These are phyloP conservation scores for Pelomyxa schiedti DNA, from an alignment of 78 protist species.

Conservation along the genomic window DNA sequence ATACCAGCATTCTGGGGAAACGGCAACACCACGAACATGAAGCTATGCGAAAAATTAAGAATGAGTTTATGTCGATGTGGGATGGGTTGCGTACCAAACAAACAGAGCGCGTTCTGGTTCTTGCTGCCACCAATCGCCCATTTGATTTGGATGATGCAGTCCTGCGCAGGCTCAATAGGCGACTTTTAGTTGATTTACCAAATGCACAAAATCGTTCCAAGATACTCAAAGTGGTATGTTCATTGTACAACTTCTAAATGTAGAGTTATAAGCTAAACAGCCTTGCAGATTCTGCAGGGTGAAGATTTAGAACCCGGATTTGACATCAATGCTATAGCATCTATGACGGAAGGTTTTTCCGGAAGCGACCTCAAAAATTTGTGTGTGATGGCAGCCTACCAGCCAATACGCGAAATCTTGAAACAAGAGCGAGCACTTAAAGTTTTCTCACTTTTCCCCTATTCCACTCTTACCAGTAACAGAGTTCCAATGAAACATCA, in stretches of 20 bases:
- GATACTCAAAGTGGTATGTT: slow-evolving; percentile 21
- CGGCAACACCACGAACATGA: slow-evolving; percentile 50
- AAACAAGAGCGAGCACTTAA: slow-evolving; percentile 1
- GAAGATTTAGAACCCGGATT: not conserved
- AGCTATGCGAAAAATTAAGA: slow-evolving; percentile 35
- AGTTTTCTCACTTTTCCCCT: no score
- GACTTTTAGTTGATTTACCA: slow-evolving; percentile 59
- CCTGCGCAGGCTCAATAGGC: slow-evolving; percentile 35
- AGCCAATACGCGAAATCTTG: slow-evolving; percentile 22
- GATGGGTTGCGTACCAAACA: slow-evolving; percentile 35
- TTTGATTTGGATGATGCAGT: slow-evolving; percentile 65
- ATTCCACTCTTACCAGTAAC: no score
- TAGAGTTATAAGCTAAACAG: not conserved
- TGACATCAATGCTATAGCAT: slow-evolving; percentile 8
- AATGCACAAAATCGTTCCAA: slow-evolving; percentile 4
- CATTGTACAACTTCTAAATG: not conserved
- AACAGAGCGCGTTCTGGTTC: slow-evolving; percentile 32
- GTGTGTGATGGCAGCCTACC: slow-evolving; percentile 39
- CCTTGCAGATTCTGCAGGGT: not conserved
- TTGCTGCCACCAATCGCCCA: slow-evolving; percentile 63
- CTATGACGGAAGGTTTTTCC: slow-evolving; percentile 13
- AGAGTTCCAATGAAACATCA: no score
- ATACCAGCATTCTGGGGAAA: slow-evolving; percentile 6
- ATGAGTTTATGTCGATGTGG: slow-evolving; percentile 35
- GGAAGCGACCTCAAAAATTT: slow-evolving; percentile 23